These are phyloP conservation scores for Fusarium subtropicale DNA, from an alignment of 2,329 filamentous ascomycete species.

Conservation along the genomic window DNA sequence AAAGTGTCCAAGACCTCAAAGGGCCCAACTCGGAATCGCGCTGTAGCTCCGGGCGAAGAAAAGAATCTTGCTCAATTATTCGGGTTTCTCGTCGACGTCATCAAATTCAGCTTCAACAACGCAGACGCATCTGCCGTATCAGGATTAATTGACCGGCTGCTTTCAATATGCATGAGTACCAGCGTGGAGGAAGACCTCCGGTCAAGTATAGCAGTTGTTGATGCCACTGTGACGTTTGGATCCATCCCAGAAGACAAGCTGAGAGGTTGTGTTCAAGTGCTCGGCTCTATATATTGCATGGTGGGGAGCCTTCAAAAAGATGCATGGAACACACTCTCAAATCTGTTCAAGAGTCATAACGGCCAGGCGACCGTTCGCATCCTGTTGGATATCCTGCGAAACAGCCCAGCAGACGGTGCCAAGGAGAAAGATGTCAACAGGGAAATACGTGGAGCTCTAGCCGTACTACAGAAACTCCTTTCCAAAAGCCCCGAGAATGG, in stretches of 20 bases:
- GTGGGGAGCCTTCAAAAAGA: conserved; percentile 70
- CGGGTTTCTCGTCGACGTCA: conserved; percentile 72
- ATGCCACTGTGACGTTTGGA: conserved; percentile 78
- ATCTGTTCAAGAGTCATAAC: conserved; percentile 79
- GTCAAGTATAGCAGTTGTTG: conserved; percentile 74
- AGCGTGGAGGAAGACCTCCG: conserved; percentile 72
- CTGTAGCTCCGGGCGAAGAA: conserved; percentile 63
- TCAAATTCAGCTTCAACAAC: conserved; percentile 80
- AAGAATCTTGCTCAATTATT: conserved; percentile 74
- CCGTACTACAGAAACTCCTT: conserved; percentile 72
- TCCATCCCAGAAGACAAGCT: conserved; percentile 73
- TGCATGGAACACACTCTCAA: conserved; percentile 76
- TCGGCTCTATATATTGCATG: conserved; percentile 78
- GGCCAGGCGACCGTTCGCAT: conserved; percentile 76
- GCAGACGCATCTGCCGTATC: conserved; percentile 72
- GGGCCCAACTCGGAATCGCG: conserved; percentile 52
- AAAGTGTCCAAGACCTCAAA: conserved; percentile 55
- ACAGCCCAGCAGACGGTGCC: conserved; percentile 58
- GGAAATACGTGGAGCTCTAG: conserved; percentile 71
- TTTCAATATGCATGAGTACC: conserved; percentile 76
- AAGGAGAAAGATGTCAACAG: conserved; percentile 64
- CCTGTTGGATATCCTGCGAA: conserved; percentile 70
- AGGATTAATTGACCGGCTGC: conserved; percentile 69
- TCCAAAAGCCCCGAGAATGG: conserved; percentile 69
- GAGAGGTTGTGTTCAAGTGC: conserved; percentile 73